These are phyloP conservation scores for Pulveroboletus sp. DNA, from an alignment of 768 basidiomycete species.

Conservation along the genomic window DNA sequence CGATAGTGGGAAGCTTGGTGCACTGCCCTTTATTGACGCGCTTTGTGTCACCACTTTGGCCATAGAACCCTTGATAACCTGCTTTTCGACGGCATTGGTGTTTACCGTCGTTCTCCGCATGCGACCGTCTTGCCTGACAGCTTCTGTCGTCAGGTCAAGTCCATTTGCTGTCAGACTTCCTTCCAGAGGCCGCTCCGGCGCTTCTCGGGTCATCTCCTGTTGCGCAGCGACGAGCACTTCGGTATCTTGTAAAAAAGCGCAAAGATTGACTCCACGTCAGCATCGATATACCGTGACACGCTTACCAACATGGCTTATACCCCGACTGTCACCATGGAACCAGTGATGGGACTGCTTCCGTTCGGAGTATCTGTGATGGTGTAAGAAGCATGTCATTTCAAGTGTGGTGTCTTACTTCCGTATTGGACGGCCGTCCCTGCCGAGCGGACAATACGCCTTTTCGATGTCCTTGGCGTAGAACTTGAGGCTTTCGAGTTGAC, in stretches of 20 bases:
- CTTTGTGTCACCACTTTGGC: constrained; percentile 43
- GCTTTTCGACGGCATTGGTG: constrained; percentile 43
- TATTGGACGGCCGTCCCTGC: constrained; percentile 53
- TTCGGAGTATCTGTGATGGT: constrained; percentile 51
- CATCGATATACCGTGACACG: constrained; percentile 4
- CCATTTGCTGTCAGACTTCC: constrained; percentile 30
- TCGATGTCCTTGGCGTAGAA: constrained; percentile 44
- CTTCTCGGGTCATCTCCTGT: constrained; percentile 9
- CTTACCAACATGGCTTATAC: constrained; percentile 54
- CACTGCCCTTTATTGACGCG: constrained; percentile 10
- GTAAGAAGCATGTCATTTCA: constrained; percentile 2
- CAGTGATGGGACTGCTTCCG: constrained; percentile 50
- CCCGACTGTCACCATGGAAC: constrained; percentile 56
- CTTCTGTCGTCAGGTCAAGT: constrained; percentile 37
- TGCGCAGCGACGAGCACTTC: constrained; percentile 20
- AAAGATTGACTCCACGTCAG: constrained; percentile 7
- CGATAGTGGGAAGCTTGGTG: constrained; percentile 10
- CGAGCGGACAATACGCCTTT: constrained; percentile 53
- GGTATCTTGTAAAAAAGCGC: constrained; percentile 14
- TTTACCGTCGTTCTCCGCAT: constrained; percentile 38
- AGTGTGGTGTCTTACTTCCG: constrained; percentile 47
- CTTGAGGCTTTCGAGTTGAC: constrained; percentile 47
- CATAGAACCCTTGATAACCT: constrained; percentile 52
- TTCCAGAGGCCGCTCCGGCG: constrained; percentile 26
- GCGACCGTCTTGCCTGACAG: constrained; percentile 38